Conservation (phyloP, 2,329 filamentous ascomycete species). For the Cryphonectria japonica region DNA sequence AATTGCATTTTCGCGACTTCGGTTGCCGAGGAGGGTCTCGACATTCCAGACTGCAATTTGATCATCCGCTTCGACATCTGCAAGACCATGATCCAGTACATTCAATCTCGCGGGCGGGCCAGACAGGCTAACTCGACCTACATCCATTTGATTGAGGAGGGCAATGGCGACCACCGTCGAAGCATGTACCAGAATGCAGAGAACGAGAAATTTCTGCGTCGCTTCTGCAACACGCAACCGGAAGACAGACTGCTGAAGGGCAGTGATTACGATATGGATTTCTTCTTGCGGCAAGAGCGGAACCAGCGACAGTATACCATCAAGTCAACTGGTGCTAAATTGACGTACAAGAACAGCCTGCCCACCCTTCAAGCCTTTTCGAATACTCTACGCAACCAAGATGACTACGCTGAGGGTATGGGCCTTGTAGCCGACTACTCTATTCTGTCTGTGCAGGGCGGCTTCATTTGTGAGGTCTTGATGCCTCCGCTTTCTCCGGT, state of each 20-base stretch:
- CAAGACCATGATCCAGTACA: conserved; percentile 88
- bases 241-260: conserved; percentile 72
- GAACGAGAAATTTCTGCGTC: conserved; percentile 67
- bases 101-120: conserved; percentile 89
- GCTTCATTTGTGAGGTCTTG: conserved; percentile 77
- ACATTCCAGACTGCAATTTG: conserved; percentile 69
- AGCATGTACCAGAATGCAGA: conserved; percentile 62
- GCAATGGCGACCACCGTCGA: conserved; percentile 64
- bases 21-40: conserved; percentile 69
- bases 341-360: conserved; percentile 78
- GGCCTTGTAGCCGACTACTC: conserved; percentile 60
- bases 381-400: conserved; percentile 62
- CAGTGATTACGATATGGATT: conserved; percentile 59
- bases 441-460: conserved; percentile 56
- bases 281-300: conserved; percentile 55
- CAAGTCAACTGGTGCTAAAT: conserved; percentile 70
- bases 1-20: conserved; percentile 71
- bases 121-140: conserved; percentile 78
- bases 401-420: conserved; percentile 36
- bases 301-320: conserved; percentile 62
- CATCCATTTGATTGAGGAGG: conserved; percentile 78
- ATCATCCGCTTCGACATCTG: conserved; percentile 84
- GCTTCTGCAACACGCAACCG: conserved; percentile 76
- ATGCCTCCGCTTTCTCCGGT: conserved; percentile 78
- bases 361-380: conserved; percentile 74